A percentile compares a stretch with the other conserved stretches of the same genome.
Evolutionary conservation across 768 basidiomycete genomes (phyloP).

Genomic region (Rhizopogon vinicolor): DNA sequence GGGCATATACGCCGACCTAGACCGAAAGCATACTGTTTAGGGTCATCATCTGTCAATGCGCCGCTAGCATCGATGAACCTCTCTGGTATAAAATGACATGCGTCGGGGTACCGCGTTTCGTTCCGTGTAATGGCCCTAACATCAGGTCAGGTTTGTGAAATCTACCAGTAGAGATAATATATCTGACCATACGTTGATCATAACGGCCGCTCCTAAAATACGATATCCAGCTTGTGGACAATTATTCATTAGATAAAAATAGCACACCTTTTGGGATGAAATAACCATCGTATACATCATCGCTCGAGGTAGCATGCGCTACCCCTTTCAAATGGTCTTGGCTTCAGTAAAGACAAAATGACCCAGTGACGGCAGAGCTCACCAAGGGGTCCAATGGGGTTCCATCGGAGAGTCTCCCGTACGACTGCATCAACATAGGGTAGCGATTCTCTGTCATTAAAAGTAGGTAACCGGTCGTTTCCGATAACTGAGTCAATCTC

Average conservation of each 20-base stretch:
- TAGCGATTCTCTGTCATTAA: not conserved
- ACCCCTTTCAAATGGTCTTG: not conserved
- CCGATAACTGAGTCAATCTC: constrained; percentile 10
- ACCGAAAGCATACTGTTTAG: constrained; percentile 2
- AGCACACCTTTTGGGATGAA: constrained; percentile 21
- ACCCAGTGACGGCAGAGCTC: no score
- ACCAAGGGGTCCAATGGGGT: not conserved
- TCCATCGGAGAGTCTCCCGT: not conserved
- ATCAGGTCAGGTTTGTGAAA: not conserved
- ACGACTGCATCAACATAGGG: not conserved
- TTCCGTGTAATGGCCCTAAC: constrained; percentile 3
- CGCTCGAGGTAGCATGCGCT: constrained; percentile 6
- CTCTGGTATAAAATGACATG: constrained; percentile 9
- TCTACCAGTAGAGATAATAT: not conserved
- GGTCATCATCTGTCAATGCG: constrained; percentile 4
- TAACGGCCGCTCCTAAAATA: not conserved
- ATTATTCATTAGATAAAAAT: not conserved
- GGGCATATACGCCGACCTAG: constrained; percentile 10
- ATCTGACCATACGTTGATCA: not conserved
- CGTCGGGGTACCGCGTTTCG: constrained; percentile 5
- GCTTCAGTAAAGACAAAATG: not conserved
- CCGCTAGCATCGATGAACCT: constrained; percentile 6
- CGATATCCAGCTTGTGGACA: no score
- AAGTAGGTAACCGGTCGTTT: not conserved
- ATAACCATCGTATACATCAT: constrained; percentile 35